Evolutionary conservation across 2,329 filamentous ascomycete genomes (phyloP).

Genomic region (Chrysoporthe cubensis): DNA sequence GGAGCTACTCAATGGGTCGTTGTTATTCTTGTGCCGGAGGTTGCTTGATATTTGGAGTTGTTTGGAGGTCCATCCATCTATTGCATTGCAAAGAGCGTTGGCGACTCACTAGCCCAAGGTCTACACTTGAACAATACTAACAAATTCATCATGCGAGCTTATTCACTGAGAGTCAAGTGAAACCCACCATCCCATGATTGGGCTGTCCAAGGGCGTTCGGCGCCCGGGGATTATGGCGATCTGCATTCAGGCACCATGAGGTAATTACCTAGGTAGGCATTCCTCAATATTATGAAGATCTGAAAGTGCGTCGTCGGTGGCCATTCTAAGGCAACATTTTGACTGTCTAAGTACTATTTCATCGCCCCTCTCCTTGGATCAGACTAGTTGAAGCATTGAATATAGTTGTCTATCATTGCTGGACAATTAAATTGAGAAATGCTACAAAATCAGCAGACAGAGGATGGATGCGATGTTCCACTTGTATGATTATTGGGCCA

Average conservation of each 20-base stretch:
- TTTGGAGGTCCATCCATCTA: not conserved
- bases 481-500: not conserved
- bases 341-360: no score
- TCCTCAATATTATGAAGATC: not conserved
- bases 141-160: not conserved
- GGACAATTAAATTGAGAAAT: no score
- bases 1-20: slow-evolving; percentile 17
- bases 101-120: no score
- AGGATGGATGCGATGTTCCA: not conserved
- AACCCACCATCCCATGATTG: not conserved
- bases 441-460: no score
- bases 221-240: not conserved
- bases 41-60: slow-evolving; percentile 1
- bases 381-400: no score
- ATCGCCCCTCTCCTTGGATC: no score
- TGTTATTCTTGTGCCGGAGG: slow-evolving; percentile 21
- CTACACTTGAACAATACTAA: not conserved
- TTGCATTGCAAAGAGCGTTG: not conserved
- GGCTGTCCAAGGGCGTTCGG: not conserved
- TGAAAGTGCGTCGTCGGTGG: no score
- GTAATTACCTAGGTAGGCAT: not conserved
- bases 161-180: not conserved
- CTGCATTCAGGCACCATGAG: not conserved
- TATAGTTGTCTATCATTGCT: no score
- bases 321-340: no score